Conservation (phyloP, 192 early-diverging fungal species). For the Glomus cerebriforme region DNA sequence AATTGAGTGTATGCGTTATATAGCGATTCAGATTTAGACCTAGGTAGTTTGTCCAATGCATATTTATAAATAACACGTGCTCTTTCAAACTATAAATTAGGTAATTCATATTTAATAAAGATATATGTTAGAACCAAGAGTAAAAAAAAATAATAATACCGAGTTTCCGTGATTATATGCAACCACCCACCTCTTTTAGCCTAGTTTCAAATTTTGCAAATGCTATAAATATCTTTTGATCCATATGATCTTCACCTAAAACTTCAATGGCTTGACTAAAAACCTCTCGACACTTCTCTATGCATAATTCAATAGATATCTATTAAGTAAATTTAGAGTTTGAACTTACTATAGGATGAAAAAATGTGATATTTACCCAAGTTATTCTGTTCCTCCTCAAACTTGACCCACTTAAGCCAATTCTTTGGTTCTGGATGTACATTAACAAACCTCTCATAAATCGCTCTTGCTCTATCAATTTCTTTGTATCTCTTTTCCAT, state of each 20-base stretch:
- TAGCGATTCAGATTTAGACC: slow-evolving; percentile 78
- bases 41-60: slow-evolving; percentile 85
- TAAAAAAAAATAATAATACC: neutral
- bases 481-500: slow-evolving; percentile 91
- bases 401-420: slow-evolving; percentile 96
- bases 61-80: slow-evolving; percentile 97
- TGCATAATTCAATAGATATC: neutral
- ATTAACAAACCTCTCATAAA: slow-evolving; percentile 87
- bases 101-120: too few species aligned
- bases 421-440: slow-evolving; percentile 90
- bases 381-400: slow-evolving; percentile 85
- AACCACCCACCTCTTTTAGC: slow-evolving; percentile 68
- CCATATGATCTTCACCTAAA: slow-evolving; percentile 87
- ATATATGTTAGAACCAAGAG: neutral
- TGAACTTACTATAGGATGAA: neutral
- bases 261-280: slow-evolving; percentile 85
- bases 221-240: slow-evolving; percentile 91
- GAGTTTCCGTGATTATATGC: neutral
- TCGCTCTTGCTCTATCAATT: slow-evolving; percentile 71
- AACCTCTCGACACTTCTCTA: slow-evolving; percentile 81
- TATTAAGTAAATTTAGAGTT: slow-evolving; percentile 14
- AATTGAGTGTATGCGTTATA: slow-evolving; percentile 95
- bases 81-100: slow-evolving; percentile 67
- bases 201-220: slow-evolving; percentile 97
- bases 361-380: slow-evolving; percentile 47